Evolutionary conservation across 2,329 filamentous ascomycete species (phyloP).

Genomic region (Penicillium thymicola): DNA sequence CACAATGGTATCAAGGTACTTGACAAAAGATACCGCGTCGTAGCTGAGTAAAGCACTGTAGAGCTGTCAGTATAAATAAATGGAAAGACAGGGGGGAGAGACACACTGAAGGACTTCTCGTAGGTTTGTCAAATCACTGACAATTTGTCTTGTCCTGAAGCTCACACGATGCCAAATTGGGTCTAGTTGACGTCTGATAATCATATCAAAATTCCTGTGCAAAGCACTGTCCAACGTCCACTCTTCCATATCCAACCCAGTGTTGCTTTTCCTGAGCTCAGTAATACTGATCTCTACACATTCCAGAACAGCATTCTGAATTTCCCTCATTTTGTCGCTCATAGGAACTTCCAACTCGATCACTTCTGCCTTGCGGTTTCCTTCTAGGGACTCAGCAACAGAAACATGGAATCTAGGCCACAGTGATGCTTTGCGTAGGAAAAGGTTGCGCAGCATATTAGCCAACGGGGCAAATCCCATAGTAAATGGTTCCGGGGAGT

Average conservation of each 20-base stretch:
- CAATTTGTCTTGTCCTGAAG: constrained; percentile 92
- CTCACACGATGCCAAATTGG: constrained; percentile 97
- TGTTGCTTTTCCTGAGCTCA: constrained; percentile 87
- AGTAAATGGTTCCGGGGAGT: constrained; percentile 86
- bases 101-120: constrained; percentile 72
- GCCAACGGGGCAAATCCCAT: constrained; percentile 83
- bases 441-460: constrained; percentile 88
- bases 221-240: constrained; percentile 94
- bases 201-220: constrained; percentile 86
- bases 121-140: constrained; percentile 80
- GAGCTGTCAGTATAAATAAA: constrained; percentile 12
- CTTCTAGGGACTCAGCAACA: constrained; percentile 85
- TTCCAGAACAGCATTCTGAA: constrained; percentile 91
- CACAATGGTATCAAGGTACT: constrained; percentile 90
- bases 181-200: constrained; percentile 84
- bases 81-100: not conserved
- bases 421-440: constrained; percentile 80
- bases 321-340: constrained; percentile 89
- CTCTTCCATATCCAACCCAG: constrained; percentile 89
- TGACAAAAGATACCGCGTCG: constrained; percentile 86
- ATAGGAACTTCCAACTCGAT: constrained; percentile 95
- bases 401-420: constrained; percentile 93
- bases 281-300: constrained; percentile 94
- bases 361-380: constrained; percentile 88
- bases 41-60: constrained; percentile 68